Conservation (phyloP, 805 yeast genomes). For the Metschnikowia continentalis region DNA sequence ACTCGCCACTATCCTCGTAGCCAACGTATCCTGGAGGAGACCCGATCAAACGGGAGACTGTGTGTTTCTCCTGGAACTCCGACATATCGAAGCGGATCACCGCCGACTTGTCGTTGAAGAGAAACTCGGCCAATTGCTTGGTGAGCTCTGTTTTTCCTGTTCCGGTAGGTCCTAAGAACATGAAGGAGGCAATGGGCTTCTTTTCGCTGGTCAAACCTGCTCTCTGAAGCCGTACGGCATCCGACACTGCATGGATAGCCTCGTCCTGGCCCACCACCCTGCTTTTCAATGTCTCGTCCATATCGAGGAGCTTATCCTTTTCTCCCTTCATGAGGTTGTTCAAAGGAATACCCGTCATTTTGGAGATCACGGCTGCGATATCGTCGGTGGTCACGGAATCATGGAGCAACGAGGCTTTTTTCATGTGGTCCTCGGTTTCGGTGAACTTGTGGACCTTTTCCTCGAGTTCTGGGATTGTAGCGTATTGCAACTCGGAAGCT, state of each 20-base stretch:
- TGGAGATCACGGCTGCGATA: constrained; percentile 85
- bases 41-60: constrained; percentile 87
- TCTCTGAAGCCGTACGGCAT: constrained; percentile 92
- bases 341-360: constrained; percentile 95
- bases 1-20: constrained; percentile 92
- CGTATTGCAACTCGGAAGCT: constrained; percentile 87
- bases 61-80: constrained; percentile 93
- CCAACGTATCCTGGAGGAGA: constrained; percentile 99
- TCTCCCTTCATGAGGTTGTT: constrained; percentile 90
- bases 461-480: constrained; percentile 80
- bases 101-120: constrained; percentile 83
- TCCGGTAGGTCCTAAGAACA: constrained; percentile 98
- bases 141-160: constrained; percentile 97
- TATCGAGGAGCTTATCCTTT: constrained; percentile 79
- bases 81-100: constrained; percentile 96
- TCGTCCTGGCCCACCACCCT: constrained; percentile 95
- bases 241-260: constrained; percentile 84
- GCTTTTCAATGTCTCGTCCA: constrained; percentile 74
- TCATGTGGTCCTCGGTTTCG: constrained; percentile 29
- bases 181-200: constrained; percentile 93
- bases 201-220: constrained; percentile 94
- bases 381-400: constrained; percentile 94
- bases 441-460: constrained; percentile 50
- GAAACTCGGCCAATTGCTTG: constrained; percentile 84
- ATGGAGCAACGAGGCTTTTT: constrained; percentile 51